phyloP scores from a whole-genome alignment of 352 stramenopile genomes.

The Lagenidium giganteum region DNA sequence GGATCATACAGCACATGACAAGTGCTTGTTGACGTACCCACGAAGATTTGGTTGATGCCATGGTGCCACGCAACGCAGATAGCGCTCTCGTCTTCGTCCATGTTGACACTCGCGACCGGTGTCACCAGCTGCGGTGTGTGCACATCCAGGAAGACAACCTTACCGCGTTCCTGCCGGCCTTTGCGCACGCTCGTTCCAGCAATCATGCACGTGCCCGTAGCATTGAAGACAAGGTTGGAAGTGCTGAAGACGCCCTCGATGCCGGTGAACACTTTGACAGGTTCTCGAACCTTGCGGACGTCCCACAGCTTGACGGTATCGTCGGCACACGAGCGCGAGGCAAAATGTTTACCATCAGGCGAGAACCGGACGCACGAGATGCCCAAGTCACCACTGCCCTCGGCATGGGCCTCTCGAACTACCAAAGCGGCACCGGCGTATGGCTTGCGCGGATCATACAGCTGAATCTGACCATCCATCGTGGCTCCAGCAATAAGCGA shows the following conservation, averaged over 20 bases:
- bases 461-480: slow-evolving; percentile 65
- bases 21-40: slow-evolving; percentile 41
- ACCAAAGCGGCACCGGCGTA: slow-evolving; percentile 45
- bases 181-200: slow-evolving; percentile 53
- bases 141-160: slow-evolving; percentile 61
- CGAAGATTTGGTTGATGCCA: slow-evolving; percentile 68
- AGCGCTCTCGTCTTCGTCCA: slow-evolving; percentile 68
- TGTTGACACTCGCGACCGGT: slow-evolving; percentile 43
- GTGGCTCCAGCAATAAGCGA: slow-evolving; percentile 44
- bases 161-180: slow-evolving; percentile 37
- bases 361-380: slow-evolving; percentile 65
- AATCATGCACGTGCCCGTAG: slow-evolving; percentile 45
- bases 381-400: slow-evolving; percentile 48
- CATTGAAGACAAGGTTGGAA: slow-evolving; percentile 73
- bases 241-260: slow-evolving; percentile 63
- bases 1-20: slow-evolving; percentile 63
- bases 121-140: slow-evolving; percentile 34
- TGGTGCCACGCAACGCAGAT: slow-evolving; percentile 72
- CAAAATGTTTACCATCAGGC: slow-evolving; percentile 42
- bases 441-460: slow-evolving; percentile 53
- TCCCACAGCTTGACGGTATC: slow-evolving; percentile 75
- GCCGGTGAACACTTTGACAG: slow-evolving; percentile 38
- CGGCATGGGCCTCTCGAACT: slow-evolving; percentile 50
- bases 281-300: slow-evolving; percentile 39
- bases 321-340: slow-evolving; percentile 53